Evolutionary conservation across 495 filamentous ascomycete species (phyloP).

Genomic region (Aspergillus sclerotioniger): DNA sequence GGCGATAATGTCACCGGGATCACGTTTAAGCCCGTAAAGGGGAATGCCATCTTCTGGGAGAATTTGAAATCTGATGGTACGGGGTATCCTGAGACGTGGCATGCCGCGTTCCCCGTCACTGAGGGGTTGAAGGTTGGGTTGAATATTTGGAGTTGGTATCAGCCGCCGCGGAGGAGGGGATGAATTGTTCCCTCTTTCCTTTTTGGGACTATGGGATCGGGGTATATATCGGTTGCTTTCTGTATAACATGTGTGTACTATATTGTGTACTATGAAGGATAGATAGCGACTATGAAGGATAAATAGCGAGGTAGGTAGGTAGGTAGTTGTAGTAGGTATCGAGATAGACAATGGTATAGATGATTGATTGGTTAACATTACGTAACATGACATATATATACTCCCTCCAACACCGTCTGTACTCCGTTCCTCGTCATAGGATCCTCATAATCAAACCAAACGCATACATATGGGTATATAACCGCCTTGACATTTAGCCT

Average conservation of each 20-base stretch:
- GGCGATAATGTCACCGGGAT: constrained; percentile 37
- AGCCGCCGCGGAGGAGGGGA: constrained; percentile 30
- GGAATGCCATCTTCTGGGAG: constrained; percentile 76
- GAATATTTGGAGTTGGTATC: constrained; percentile 71
- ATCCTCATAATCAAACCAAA: neutral
- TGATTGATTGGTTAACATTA: neutral
- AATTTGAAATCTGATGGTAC: constrained; percentile 62
- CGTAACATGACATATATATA: neutral
- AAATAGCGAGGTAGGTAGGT: neutral
- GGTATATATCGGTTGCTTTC: neutral
- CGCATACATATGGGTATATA: neutral
- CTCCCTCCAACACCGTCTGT: neutral
- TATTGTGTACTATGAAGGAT: neutral
- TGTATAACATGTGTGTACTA: neutral
- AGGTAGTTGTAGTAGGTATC: neutral
- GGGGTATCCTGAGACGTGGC: constrained; percentile 64
- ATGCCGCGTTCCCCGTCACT: constrained; percentile 67
- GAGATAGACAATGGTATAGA: neutral
- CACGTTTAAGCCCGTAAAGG: constrained; percentile 64
- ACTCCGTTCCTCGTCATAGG: constrained; percentile 4
- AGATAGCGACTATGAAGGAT: neutral
- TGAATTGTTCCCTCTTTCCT: neutral
- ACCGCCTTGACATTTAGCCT: neutral
- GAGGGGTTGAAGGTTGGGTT: constrained; percentile 72
- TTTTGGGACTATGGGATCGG: neutral